phyloP scores from a whole-genome alignment of 805 yeast genomes.

The Candida xiaguanensis region DNA sequence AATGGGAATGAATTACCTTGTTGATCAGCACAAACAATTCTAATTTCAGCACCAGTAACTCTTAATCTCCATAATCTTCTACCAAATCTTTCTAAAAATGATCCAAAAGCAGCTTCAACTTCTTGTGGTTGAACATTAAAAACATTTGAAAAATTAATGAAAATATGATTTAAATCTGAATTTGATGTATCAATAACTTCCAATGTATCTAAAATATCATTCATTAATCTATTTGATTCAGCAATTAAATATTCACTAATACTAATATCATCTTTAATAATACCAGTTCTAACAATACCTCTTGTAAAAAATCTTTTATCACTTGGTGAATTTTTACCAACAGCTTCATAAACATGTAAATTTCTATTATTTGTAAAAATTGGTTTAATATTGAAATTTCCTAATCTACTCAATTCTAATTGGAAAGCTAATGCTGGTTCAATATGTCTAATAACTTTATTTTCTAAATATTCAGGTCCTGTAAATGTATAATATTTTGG shows the following conservation, averaged over 20 bases:
- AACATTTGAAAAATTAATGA: conserved; percentile 93
- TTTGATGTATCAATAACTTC: conserved; percentile 93
- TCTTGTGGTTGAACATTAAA: conserved; percentile 93
- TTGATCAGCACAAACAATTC: conserved; percentile 92
- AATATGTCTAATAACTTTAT: conserved; percentile 91
- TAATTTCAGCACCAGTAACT: conserved; percentile 94
- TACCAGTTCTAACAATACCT: conserved; percentile 95
- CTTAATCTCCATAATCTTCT: conserved; percentile 95
- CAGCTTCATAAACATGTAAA: conserved; percentile 95
- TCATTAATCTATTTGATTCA: conserved; percentile 94
- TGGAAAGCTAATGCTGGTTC: conserved; percentile 99
- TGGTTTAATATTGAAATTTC: conserved; percentile 92
- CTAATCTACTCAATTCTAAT: conserved; percentile 88
- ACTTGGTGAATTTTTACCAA: conserved; percentile 87
- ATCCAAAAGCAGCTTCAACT: conserved; percentile 96
- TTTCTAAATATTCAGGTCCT: conserved; percentile 82
- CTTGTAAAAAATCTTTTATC: conserved; percentile 96
- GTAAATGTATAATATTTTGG: conserved; percentile 96
- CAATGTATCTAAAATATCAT: conserved; percentile 90
- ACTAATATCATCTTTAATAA: conserved; percentile 87
- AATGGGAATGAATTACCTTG: conserved; percentile 88
- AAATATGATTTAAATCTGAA: conserved; percentile 94
- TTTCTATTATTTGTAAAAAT: conserved; percentile 95
- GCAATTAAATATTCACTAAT: conserved; percentile 93
- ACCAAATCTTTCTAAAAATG: conserved; percentile 96